Percentiles rank a stretch among this genome's conserved stretches.
These are phyloP conservation scores for Gamarada debralockiae DNA, from an alignment of 495 filamentous ascomycete genomes.

Conservation along the genomic window DNA sequence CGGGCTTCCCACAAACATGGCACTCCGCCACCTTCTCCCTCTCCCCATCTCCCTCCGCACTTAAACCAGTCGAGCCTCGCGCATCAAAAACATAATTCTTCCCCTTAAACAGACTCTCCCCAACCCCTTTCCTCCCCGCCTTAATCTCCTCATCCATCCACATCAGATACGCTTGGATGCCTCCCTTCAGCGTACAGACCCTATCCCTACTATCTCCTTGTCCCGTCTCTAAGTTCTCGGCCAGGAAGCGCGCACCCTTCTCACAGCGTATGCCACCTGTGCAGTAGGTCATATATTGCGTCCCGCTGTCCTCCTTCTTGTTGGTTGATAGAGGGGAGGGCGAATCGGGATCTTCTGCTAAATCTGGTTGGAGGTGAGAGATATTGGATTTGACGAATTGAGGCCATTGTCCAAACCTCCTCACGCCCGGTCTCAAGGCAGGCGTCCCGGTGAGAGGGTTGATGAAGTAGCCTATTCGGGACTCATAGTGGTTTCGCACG, in stretches of 20 bases:
- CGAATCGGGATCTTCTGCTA: neutral
- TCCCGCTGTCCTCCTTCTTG: slow-evolving; percentile 2
- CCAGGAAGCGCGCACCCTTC: slow-evolving; percentile 21
- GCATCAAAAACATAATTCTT: slow-evolving; percentile 28
- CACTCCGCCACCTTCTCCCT: slow-evolving; percentile 19
- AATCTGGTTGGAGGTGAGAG: neutral
- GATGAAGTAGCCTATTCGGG: slow-evolving; percentile 25
- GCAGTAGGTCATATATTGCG: slow-evolving; percentile 22
- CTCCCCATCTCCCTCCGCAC: neutral
- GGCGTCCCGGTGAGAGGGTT: slow-evolving; percentile 11
- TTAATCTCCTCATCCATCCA: slow-evolving; percentile 26
- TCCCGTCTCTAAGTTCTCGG: slow-evolving; percentile 15
- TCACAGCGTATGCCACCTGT: slow-evolving; percentile 27
- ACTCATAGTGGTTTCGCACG: slow-evolving; percentile 28
- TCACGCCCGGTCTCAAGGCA: slow-evolving; percentile 19
- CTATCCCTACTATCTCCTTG: slow-evolving; percentile 6
- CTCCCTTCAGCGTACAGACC: slow-evolving; percentile 23
- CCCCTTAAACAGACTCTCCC: slow-evolving; percentile 22
- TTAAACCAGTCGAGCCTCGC: slow-evolving; percentile 16
- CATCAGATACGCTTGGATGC: slow-evolving; percentile 23
- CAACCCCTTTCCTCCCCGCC: slow-evolving; percentile 11
- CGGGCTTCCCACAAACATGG: slow-evolving; percentile 12
- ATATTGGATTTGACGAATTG: slow-evolving; percentile 15
- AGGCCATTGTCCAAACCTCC: slow-evolving; percentile 26
- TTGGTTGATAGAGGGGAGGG: neutral